Base-by-base conservation (phyloP, 1,284 basidiomycete species). In the Wolfiporia cocos region DNA sequence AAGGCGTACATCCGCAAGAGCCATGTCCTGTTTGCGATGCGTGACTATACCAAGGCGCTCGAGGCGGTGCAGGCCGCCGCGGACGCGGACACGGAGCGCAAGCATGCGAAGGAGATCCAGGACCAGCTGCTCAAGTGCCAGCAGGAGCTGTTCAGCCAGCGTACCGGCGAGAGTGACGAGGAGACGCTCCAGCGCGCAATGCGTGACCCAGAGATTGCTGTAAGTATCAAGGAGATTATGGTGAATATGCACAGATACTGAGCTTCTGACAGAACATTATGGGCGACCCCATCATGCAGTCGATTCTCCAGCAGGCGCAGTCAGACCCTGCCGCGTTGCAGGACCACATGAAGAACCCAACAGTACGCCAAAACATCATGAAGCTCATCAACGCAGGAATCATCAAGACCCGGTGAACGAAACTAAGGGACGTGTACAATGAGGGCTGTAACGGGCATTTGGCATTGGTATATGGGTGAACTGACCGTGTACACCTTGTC, bases 1-100 rank as follows among this genome's bases (percentile, higher is more conserved):
- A 99, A 96, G 68, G 96, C 90, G 11, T 89, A 98, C 70, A 88
- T 99, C 56, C 90, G 96, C 56, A 98, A 98, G 69, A 79, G 87
- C 23, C 83, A 82, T 55, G 84, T 98, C 37, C 69, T 95, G 32
- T 82, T 80, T 58, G 76, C 80, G 34, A 98, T 99, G 95, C 89
- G 91, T 53, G 94, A 99, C 43, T 84, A 87, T 64, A 83, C 82
- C 19, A 86, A 89, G 61, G 92, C 92, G 2, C 72, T 95, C 46
- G 83, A 90, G 56, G 88, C 83, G 3, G 66, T 82, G 28, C 86
- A 94, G 60, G 71, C 73, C 46, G 92, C 90, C 3, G 68, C 73
- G 21, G 83, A 88, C 30, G 72, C 75, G 39, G 93, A 96, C 61
- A 73, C 70, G 17, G 83, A 89, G 44, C 70, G 75, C 52, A 86